Conservation (phyloP, 2,329 filamentous ascomycete species). For the Phyllosticta citribraziliensis region DNA sequence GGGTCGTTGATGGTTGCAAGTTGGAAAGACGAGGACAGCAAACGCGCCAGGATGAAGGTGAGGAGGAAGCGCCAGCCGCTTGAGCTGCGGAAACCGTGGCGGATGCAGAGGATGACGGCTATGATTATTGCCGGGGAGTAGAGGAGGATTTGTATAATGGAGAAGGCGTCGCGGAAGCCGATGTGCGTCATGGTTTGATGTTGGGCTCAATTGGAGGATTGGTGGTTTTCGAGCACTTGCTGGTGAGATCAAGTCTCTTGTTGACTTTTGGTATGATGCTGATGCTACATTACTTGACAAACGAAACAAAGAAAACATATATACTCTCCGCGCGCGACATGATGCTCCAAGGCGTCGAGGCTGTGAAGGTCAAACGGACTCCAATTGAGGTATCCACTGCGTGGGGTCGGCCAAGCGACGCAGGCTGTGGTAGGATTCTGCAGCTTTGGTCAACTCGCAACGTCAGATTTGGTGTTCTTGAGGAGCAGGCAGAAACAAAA, state of each 20-base stretch:
- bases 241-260: too few species aligned
- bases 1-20: neutral
- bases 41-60: neutral
- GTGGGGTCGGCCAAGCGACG: neutral
- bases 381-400: neutral
- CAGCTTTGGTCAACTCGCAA: neutral
- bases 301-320: neutral
- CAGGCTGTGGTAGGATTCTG: neutral
- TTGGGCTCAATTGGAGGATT: neutral
- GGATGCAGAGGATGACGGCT: conserved; percentile 4
- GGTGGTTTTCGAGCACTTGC: too few species aligned
- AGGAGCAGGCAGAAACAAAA: neutral
- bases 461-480: neutral
- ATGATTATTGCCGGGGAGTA: conserved; percentile 1
- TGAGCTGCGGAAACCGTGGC: conserved; percentile 1
- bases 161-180: neutral
- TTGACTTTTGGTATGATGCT: too few species aligned
- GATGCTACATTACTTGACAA: neutral
- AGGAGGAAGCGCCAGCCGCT: conserved; percentile 8
- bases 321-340: neutral
- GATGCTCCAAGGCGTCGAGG: neutral
- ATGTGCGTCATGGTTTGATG: neutral
- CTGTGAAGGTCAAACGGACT: neutral
- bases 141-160: conserved; percentile 3
- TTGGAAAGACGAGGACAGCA: conserved; percentile 4